Base-by-base conservation (phyloP, 2,329 filamentous ascomycete genomes). In the Ophiostoma quercus region DNA sequence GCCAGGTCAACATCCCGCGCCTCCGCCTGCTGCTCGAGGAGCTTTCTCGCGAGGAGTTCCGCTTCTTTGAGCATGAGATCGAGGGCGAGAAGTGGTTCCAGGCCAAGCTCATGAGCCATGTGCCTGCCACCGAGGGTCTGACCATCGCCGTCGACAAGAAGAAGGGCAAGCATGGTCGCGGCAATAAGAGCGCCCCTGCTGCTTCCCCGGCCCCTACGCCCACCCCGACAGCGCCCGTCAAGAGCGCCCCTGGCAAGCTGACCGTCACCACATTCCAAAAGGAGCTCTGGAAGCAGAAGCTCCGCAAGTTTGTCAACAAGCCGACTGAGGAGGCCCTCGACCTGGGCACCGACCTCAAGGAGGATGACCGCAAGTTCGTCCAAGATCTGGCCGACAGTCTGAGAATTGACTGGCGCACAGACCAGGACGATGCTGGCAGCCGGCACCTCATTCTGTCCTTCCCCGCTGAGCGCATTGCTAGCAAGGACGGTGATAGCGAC, bases 61-160 rank as follows among this genome's bases (percentile, higher is more conserved):
- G 91, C n/a, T 92, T 95, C 76, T 99, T 99, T 75, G 94, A 99
- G 79, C 85, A 89, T 57, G 96, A 98, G 76, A 89, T 93, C 73
- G 85, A 92, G 7, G 93, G 98, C 79, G 90, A 92, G 67, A 90
- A 89, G 76, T 99, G 95, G 95, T 91, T 97, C 76, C 92, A 90
- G 76, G 89, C 92, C 54, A 98, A 97, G 81, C 88, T 90, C 74
- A 84, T 89, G 78, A 73, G 71, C 69, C 74, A 74, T 67, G 70
- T 68, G 16, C 88, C 88, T 71, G 88, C 90, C 74, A 85, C 87
- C 51, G 89, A 89, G 77, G 82, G 87, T 57, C 72, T 74, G 60
- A 74, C 73, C 60, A 73, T 72, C 37, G 69, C 69, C 41, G 22
- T 34, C 0, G 66, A 71, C 9, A 72, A 73, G 68, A 73, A 71